Evolutionary conservation across 2,329 filamentous ascomycete species (phyloP).

Genomic region (Fonsecaea pugnacius): DNA sequence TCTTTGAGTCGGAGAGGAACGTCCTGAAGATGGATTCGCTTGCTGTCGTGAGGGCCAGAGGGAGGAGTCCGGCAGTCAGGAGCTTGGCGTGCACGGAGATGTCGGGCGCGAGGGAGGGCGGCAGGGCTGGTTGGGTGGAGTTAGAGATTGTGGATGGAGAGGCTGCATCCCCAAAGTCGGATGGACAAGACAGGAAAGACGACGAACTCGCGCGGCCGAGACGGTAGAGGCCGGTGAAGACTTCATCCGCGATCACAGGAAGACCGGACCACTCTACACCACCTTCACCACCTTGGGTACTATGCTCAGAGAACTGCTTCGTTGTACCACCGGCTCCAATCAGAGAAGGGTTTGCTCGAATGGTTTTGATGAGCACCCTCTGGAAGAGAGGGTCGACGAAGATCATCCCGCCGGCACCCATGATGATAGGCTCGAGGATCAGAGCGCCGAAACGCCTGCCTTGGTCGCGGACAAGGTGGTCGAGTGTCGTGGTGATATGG

Average conservation of each 20-base stretch:
- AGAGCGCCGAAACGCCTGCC: constrained; percentile 74
- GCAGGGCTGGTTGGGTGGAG: constrained; percentile 9
- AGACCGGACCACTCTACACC: constrained; percentile 68
- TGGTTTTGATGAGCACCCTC: constrained; percentile 67
- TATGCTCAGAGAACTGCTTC: neutral
- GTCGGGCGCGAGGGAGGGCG: constrained; percentile 63
- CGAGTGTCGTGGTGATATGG: constrained; percentile 63
- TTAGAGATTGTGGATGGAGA: neutral
- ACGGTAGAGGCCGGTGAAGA: constrained; percentile 84
- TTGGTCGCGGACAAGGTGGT: constrained; percentile 56
- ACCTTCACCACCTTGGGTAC: neutral
- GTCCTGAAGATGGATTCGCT: constrained; percentile 73
- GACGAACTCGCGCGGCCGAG: constrained; percentile 73
- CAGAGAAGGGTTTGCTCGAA: constrained; percentile 63
- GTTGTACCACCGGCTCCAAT: constrained; percentile 47
- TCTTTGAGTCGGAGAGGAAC: constrained; percentile 74
- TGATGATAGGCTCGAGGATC: constrained; percentile 77
- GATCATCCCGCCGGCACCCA: constrained; percentile 83
- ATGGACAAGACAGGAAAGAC: constrained; percentile 61
- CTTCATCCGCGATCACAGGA: constrained; percentile 81
- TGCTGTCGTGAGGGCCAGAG: constrained; percentile 75
- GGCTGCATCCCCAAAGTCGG: constrained; percentile 3
- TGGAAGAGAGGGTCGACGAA: constrained; percentile 86
- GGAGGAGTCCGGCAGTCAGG: constrained; percentile 77
- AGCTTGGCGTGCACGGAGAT: constrained; percentile 83